Percentiles rank a stretch among this genome's conserved stretches.
phyloP scores from a whole-genome alignment of 2,329 filamentous ascomycete species.

The Drechslerella dactyloides region DNA sequence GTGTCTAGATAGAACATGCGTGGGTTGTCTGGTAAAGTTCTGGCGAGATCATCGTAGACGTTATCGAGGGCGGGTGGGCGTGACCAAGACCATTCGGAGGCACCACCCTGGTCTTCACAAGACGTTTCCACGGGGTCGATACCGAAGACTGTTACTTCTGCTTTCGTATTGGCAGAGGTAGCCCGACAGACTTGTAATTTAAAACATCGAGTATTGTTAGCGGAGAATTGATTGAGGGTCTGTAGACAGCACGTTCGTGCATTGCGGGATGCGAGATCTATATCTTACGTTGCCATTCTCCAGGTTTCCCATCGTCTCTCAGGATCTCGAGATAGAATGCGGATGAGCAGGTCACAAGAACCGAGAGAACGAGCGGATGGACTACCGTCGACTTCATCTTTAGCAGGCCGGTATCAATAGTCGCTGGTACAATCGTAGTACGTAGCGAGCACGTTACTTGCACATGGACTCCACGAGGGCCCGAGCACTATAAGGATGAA shows the following conservation, averaged over 20 bases:
- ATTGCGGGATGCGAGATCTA: background rate
- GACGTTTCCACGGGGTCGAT: constrained; percentile 10
- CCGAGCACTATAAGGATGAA: no score
- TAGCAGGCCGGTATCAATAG: no score
- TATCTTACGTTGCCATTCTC: background rate
- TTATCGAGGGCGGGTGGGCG: constrained; percentile 1
- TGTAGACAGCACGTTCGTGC: no score
- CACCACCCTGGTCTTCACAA: constrained; percentile 13
- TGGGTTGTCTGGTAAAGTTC: constrained; percentile 6
- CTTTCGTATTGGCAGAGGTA: no score
- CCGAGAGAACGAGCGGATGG: background rate
- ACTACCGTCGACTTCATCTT: background rate
- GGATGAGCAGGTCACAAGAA: background rate
- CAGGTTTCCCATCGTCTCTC: background rate
- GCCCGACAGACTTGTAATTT: no score
- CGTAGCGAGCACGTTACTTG: no score
- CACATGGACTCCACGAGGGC: no score
- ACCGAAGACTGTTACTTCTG: constrained; percentile 10
- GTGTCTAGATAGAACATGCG: constrained; percentile 20
- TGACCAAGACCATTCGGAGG: constrained; percentile 15
- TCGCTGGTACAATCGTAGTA: no score
- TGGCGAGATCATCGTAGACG: constrained; percentile 15
- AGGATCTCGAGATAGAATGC: background rate
- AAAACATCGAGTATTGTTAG: no score
- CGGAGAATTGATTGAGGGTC: no score